Evolutionary conservation across 768 basidiomycete species (phyloP).

Genomic region (Termitomyces sp.): DNA sequence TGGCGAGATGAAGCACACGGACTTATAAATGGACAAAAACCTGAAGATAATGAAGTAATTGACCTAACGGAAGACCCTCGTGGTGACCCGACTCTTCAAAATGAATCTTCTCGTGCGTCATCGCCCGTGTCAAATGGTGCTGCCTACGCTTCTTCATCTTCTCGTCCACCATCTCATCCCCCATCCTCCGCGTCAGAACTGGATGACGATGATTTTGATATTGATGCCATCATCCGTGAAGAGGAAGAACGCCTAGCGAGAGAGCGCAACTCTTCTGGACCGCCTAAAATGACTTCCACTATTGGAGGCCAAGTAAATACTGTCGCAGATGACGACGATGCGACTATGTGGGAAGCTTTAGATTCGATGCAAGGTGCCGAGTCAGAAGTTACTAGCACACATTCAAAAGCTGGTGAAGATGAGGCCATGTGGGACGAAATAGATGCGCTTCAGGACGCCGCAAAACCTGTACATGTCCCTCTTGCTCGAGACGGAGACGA

Average conservation of each 20-base stretch:
- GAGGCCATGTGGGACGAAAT: constrained; percentile 24
- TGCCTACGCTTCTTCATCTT: constrained; percentile 29
- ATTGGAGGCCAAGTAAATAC: background rate
- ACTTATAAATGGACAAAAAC: constrained; percentile 18
- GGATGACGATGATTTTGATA: constrained; percentile 43
- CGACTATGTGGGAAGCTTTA: constrained; percentile 68
- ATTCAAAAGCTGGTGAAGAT: constrained; percentile 4
- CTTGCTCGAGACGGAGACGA: constrained; percentile 41
- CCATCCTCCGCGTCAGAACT: constrained; percentile 36
- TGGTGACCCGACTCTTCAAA: constrained; percentile 11
- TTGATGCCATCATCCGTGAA: constrained; percentile 45
- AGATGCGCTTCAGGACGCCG: constrained; percentile 9
- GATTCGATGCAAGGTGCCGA: constrained; percentile 31
- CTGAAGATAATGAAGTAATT: constrained; percentile 13
- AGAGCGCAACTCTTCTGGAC: constrained; percentile 3
- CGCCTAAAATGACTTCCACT: background rate
- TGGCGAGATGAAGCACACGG: constrained; percentile 70
- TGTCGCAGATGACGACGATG: constrained; percentile 37
- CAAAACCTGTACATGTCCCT: background rate
- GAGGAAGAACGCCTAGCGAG: constrained; percentile 31
- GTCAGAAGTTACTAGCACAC: background rate
- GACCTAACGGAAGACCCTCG: constrained; percentile 24
- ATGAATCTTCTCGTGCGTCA: constrained; percentile 10
- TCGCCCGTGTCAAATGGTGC: constrained; percentile 21
- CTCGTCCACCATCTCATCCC: constrained; percentile 27